These are phyloP conservation scores for Hydnomerulius pinastri DNA, from an alignment of 768 basidiomycete genomes.

Conservation along the genomic window DNA sequence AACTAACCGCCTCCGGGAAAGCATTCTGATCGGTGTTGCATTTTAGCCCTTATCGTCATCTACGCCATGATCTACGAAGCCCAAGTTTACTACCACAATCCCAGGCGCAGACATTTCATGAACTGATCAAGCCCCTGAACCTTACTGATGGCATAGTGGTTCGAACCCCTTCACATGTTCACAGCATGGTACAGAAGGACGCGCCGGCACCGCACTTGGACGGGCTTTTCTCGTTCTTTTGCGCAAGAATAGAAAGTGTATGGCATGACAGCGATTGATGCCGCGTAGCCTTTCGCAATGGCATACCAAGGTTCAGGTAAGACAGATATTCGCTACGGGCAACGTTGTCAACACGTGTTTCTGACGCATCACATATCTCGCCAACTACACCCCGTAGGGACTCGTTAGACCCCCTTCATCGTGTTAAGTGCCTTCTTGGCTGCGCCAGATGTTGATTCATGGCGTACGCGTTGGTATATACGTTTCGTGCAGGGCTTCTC, in stretches of 20 bases:
- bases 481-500: not conserved
- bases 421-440: not conserved
- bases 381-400: not conserved
- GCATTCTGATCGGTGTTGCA: constrained; percentile 7
- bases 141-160: not conserved
- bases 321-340: not conserved
- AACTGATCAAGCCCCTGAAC: not conserved
- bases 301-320: not conserved
- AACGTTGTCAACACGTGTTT: constrained; percentile 14
- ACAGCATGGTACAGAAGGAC: constrained; percentile 7
- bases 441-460: not conserved
- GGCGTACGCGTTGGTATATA: not conserved
- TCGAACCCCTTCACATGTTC: constrained; percentile 4
- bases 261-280: not conserved
- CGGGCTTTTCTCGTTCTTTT: not conserved
- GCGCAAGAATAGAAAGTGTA: not conserved
- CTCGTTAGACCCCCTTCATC: not conserved
- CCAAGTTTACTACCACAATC: too few relatives aligned
- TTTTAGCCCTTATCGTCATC: not conserved
- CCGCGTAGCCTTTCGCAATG: not conserved
- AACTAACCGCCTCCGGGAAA: not conserved
- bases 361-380: not conserved
- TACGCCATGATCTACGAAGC: not conserved
- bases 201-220: not conserved
- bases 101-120: not conserved